Evolutionary conservation across 1,139 yeast species (phyloP), one percentile per base, ranked within the genome.

Genomic region (Geotrichum europaeum): DNA sequence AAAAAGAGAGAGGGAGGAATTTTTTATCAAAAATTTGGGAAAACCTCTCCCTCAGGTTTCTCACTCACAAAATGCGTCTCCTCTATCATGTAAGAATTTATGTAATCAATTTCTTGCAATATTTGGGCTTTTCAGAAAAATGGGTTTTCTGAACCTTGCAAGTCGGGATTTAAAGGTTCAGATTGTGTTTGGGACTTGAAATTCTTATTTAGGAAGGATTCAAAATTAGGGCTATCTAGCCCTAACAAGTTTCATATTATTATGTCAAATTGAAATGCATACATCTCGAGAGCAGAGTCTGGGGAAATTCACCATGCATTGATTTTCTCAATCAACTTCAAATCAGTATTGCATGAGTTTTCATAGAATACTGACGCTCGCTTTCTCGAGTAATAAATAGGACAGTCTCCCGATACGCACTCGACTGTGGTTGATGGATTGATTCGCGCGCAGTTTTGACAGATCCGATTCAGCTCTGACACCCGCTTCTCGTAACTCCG

Each of bases 401-500:
- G 73, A 62, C 84, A 81, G 65, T 80, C 83, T 22, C 74, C 75
- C 45, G 80, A 78, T 1, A 64, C 65, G 64, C 84, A 81, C 2
- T 65, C 53, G 36, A 67, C 60, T 63, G 56, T 43, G 53, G 65
- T 40, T 20, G 62, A 63, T 64, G 75, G 60, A 40, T 68, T 63
- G 1, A 73, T 51, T 3, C 67, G 66, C 2, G 72, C 54, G 58
- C 78, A 74, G 53, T 73, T 62, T 12, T 70, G 67, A 54, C 78
- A 69, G 0, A 74, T 64, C 0, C 73, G 66, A 20, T 68, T 66
- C 15, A 76, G 62, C 43, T 73, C 77, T 24, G 59, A 51, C 15
- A 68, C 62, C 28, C 56, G 57, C 47, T 58, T 59, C 60, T 73
- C 72, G 9, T 61, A 62, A 18, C 51, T 53, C 22, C 65, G 65